Base-by-base conservation (phyloP, 2,329 filamentous ascomycete species). In the Aspergillus melleus region DNA sequence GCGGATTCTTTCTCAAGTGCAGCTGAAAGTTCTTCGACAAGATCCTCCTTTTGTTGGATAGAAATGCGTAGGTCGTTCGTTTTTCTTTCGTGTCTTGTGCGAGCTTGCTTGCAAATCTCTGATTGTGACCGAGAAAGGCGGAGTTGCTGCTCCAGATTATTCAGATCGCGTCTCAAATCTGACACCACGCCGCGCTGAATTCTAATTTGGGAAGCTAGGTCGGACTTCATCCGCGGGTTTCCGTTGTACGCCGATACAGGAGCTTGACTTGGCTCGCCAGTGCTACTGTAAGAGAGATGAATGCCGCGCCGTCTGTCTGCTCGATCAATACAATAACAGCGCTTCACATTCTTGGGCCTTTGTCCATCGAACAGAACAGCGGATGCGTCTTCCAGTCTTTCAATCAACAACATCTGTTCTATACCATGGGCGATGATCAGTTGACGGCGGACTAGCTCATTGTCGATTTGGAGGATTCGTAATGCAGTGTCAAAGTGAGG, bases 371-470 rank as follows among this genome's bases (percentile, higher is more conserved):
- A 86, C 84, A 96, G 90, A 50, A 90, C 84, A 4, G 81, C 77
- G 49, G 88, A 81, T 1, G 89, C 95, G 58, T 91, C 84, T 1
- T 81, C 75, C 29, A 90, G 81, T 30, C 88, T 81, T 57, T 87
- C 81, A 56, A 97, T 86, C 0, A 99, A 81, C 6, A 96, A 85
- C 8, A 89, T 86, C 73, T 97, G 93, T 62, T 99, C 95, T 55
- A 97, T 91, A 6, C 80, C 78, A 66, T 92, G 84, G 62, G 88
- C 89, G 72, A 98, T 95, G 69, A 99, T 89, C 51, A 98, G 80
- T 60, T 92, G 88, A 61, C 92, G 90, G 53, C 88, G 88, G 20
- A 97, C 88, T 49, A 90, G 77, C 20, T 90, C 85, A 65, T 94
- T 87, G 61, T 95, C 90, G 62, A 98, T 90, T 65, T 84, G 88